These are phyloP conservation scores for Rhizoctonia solani DNA, from an alignment of 1,284 basidiomycete species.

Conservation along the genomic window DNA sequence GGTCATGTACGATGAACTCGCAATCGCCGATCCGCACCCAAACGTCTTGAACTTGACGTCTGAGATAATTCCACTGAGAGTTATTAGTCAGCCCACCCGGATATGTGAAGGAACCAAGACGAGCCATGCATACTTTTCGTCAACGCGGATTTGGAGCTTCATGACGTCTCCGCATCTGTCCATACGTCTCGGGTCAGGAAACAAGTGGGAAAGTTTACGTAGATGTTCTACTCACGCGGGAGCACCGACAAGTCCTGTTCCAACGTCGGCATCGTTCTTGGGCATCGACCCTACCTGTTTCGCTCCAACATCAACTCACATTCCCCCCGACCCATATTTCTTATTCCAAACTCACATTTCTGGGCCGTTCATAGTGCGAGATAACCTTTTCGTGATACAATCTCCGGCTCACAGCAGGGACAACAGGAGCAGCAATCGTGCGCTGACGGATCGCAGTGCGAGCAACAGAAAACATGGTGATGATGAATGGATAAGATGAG, in stretches of 20 bases:
- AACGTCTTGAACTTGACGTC: conserved; percentile 99
- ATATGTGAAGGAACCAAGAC: conserved; percentile 40
- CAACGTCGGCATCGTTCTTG: conserved; percentile 89
- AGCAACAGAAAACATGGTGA: conserved; percentile 30
- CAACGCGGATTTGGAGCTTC: conserved; percentile 98
- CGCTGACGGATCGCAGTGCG: conserved; percentile 22
- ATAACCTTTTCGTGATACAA: conserved; percentile 93
- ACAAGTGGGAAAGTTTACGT: no score
- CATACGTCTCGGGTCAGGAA: not conserved
- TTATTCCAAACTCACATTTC: conserved; percentile 83
- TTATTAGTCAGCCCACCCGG: not conserved
- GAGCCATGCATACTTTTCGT: conserved; percentile 63
- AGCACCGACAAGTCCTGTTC: conserved; percentile 97
- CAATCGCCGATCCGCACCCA: conserved; percentile 96
- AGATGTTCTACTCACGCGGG: conserved; percentile 82
- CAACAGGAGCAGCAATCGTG: conserved; percentile 19
- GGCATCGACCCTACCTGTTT: conserved; percentile 90
- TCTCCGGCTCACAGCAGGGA: conserved; percentile 51
- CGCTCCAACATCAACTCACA: conserved; percentile 51
- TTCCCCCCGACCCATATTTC: conserved; percentile 43
- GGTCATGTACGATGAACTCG: conserved; percentile 96
- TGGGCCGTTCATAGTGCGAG: conserved; percentile 92
- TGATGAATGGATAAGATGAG: no score
- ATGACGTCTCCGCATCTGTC: conserved; percentile 88
- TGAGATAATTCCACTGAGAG: conserved; percentile 74